Base-by-base conservation (phyloP, 2,329 filamentous ascomycete species). In the Blastomyces gilchristii region DNA sequence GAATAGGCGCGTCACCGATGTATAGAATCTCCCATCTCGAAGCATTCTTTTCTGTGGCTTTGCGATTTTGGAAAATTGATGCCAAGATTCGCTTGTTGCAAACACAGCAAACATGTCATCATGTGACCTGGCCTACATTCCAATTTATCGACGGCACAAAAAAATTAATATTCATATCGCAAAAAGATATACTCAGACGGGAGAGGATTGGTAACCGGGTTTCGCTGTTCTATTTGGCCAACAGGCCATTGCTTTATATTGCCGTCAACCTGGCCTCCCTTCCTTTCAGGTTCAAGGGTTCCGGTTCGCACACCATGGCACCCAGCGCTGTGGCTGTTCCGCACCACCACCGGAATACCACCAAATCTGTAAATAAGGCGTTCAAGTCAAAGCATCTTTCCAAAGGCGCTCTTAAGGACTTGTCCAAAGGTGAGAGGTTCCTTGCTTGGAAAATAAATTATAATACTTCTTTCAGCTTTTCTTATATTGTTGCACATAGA, bases 331-430 rank as follows among this genome's bases (percentile, higher is more conserved):
- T 79, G 75, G 81, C 75, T 67, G 76, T 80, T 69, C 74, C 67
- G 47, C 91, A 97, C 77, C 92, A 93, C 73, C 94, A 99, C 77
- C 85, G 93, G 75, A 90, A 90, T 72, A 97, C 92, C 64, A 96
- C 92, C 62, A 99, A 97, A 82, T 81, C 85, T 71, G 79, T 83
- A 68, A 87, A 96, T 78, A 99, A 99, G 81, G 76, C 87, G 34
- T 99, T 92, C 83, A 99, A 99, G 79, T 91, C 90, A 64, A 87
- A 87, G 74, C 92, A 96, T 80, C 85, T 92, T 50, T 91, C 90
- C 66, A 97, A 97, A 77, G 87, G 90, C 71, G 85, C 90, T 63
- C 77, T 97, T 72, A 91, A 94, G 74, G 90, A 96, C 67, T 82
- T 86, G 68, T 83, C 86, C 64, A 97, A 97, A 81, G 92, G 90